Conservation (phyloP, 164 flowering plant genomes). For the Vitis amurensis region DNA sequence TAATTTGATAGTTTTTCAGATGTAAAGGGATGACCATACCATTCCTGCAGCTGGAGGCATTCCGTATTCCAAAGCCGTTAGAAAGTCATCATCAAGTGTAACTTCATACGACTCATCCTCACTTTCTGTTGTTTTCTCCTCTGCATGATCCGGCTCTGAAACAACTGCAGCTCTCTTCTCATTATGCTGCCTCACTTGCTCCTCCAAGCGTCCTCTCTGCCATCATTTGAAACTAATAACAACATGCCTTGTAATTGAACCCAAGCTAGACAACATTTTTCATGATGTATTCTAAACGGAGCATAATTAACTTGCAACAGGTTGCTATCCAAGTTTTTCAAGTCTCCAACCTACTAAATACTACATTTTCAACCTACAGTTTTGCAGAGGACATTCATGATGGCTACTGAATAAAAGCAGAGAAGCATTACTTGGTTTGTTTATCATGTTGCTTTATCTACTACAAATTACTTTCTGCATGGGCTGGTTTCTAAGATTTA, state of each 20-base stretch:
- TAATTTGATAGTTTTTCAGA: background rate
- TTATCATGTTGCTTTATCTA: too few relatives aligned
- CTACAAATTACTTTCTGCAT: too few relatives aligned
- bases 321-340: too few relatives aligned
- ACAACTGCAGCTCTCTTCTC: constrained; percentile 47
- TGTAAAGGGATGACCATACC: constrained; percentile 46
- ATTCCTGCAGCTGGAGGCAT: constrained; percentile 99
- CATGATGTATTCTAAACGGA: background rate
- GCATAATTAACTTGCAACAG: too few relatives aligned
- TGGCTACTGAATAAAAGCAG: too few relatives aligned
- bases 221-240: constrained; percentile 9
- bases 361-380: too few relatives aligned
- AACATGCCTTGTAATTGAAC: background rate
- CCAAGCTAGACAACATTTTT: background rate
- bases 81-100: constrained; percentile 86
- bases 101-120: constrained; percentile 82
- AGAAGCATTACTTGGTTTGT: too few relatives aligned
- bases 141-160: constrained; percentile 22
- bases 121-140: constrained; percentile 30
- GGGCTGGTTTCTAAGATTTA: too few relatives aligned
- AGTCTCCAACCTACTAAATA: too few relatives aligned
- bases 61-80: constrained; percentile 92
- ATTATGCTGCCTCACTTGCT: constrained; percentile 87
- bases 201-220: constrained; percentile 88
- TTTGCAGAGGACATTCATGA: too few relatives aligned